Percentiles rank a stretch among this genome's conserved stretches.
phyloP scores from a whole-genome alignment of 768 basidiomycete species.

The Hortiboletus flavorubellus region DNA sequence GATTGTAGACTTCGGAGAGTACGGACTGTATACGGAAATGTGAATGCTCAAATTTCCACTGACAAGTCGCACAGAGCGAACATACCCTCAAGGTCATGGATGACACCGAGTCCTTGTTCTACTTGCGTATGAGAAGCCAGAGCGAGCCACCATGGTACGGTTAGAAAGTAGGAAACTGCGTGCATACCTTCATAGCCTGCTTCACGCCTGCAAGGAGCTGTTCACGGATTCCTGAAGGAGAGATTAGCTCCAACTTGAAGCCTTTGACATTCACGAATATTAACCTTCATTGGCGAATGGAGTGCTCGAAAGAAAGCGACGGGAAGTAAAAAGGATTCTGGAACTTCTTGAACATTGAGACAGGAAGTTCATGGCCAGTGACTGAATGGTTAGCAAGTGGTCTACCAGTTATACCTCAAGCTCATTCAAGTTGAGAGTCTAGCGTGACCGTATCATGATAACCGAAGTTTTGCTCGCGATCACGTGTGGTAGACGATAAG shows the following conservation, averaged over 20 bases:
- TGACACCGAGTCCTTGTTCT: conserved; percentile 55
- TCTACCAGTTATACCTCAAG: background rate
- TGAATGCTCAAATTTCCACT: background rate
- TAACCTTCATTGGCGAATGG: conserved; percentile 21
- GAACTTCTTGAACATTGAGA: conserved; percentile 12
- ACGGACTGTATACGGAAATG: conserved; percentile 45
- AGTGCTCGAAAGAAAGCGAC: conserved; percentile 13
- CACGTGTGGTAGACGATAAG: conserved; percentile 17
- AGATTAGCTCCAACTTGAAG: background rate
- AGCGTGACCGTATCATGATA: too few species aligned
- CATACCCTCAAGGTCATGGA: conserved; percentile 60
- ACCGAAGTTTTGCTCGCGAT: conserved; percentile 5
- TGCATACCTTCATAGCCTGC: conserved; percentile 64
- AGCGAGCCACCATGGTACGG: background rate
- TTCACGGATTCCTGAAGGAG: conserved; percentile 47
- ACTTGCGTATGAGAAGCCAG: conserved; percentile 6
- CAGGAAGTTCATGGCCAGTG: conserved; percentile 12
- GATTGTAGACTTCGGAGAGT: conserved; percentile 63
- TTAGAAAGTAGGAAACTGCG: background rate
- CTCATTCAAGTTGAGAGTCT: too few species aligned
- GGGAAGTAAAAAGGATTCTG: background rate
- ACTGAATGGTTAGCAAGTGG: background rate
- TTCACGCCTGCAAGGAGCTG: conserved; percentile 55
- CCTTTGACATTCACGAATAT: background rate
- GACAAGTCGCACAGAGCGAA: background rate